These are phyloP conservation scores for Casuarina glauca DNA, from an alignment of 306 rosid species.

Conservation along the genomic window DNA sequence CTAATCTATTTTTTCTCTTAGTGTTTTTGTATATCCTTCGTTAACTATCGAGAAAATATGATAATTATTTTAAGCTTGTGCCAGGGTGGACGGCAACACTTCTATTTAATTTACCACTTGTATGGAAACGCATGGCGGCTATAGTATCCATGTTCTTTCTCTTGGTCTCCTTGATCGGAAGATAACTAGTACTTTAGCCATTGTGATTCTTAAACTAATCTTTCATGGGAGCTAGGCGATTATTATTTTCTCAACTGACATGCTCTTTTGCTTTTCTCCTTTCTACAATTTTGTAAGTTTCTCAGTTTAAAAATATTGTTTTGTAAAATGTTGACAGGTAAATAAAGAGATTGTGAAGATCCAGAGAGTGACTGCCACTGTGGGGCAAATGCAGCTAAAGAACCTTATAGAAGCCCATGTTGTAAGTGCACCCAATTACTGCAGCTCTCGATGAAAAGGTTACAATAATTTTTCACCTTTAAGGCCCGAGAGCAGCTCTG, in stretches of 20 bases:
- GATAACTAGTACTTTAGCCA: background rate
- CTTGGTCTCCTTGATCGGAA: background rate
- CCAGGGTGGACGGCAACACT: background rate
- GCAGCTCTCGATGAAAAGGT: background rate
- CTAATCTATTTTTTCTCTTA: background rate
- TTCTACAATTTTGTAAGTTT: background rate
- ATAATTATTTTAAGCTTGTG: background rate
- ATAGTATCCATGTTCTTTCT: background rate
- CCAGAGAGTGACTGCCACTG: constrained; percentile 87
- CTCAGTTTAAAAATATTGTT: constrained; percentile 6
- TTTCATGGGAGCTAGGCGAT: constrained; percentile 5
- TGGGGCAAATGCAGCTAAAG: constrained; percentile 94
- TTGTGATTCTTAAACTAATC: background rate
- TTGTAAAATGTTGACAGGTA: constrained; percentile 51
- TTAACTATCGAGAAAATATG: background rate
- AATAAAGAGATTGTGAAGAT: constrained; percentile 92
- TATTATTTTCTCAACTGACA: constrained; percentile 1
- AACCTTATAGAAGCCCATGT: constrained; percentile 93
- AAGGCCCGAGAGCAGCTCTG: too few species aligned
- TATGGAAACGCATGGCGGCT: background rate
- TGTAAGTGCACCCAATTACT: constrained; percentile 57
- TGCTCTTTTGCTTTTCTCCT: constrained; percentile 7
- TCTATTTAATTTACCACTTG: background rate
- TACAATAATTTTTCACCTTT: background rate
- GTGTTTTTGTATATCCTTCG: background rate